A percentile compares a stretch with the other conserved stretches of the same genome.
Evolutionary conservation across 2,329 filamentous ascomycete genomes (phyloP).

Genomic region (Pseudophaeomoniella oleicola): DNA sequence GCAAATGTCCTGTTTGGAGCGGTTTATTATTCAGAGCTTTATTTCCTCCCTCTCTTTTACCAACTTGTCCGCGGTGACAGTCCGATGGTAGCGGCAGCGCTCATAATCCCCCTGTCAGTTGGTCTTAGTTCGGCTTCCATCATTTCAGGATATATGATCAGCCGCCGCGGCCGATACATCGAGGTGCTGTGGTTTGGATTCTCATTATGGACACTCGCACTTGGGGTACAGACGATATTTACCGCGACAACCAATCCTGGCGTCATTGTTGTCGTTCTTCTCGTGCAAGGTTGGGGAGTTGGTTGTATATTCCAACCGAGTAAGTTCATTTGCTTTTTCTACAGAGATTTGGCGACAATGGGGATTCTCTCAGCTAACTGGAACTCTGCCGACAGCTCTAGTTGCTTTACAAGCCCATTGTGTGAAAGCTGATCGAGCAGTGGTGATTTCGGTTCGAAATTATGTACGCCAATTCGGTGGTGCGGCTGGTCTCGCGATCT

Average conservation of each 20-base stretch:
- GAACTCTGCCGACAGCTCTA: constrained; percentile 29
- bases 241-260: constrained; percentile 28
- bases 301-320: constrained; percentile 38
- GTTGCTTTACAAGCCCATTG: constrained; percentile 45
- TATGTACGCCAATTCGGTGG: constrained; percentile 48
- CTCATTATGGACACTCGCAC: constrained; percentile 34
- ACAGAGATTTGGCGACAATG: too few relatives aligned
- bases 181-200: constrained; percentile 40
- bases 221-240: constrained; percentile 38
- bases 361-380: too few relatives aligned
- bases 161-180: constrained; percentile 40
- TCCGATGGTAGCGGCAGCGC: constrained; percentile 33
- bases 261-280: constrained; percentile 34
- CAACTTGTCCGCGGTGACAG: constrained; percentile 39
- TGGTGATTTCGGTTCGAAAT: constrained; percentile 48
- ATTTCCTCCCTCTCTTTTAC: constrained; percentile 48
- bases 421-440: constrained; percentile 41
- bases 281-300: constrained; percentile 37
- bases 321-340: too few relatives aligned
- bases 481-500: constrained; percentile 42
- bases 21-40: constrained; percentile 44
- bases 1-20: constrained; percentile 48
- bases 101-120: constrained; percentile 35
- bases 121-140: constrained; percentile 12
- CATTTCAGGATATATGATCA: constrained; percentile 46